These are phyloP conservation scores for Globisporangium orthogonon DNA, from an alignment of 352 stramenopile species.

Conservation along the genomic window DNA sequence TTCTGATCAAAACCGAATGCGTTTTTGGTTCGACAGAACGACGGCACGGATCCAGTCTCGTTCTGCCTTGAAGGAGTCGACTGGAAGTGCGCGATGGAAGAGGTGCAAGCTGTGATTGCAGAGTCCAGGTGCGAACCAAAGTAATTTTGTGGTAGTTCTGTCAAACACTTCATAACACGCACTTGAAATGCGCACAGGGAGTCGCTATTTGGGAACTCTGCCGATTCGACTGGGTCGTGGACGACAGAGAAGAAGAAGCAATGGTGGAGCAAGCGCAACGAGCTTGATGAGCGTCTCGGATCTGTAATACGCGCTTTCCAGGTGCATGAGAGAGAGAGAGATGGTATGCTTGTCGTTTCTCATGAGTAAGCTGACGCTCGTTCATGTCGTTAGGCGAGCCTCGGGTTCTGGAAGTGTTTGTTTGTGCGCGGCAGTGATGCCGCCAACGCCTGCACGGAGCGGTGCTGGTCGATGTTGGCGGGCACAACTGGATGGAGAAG, in stretches of 20 bases:
- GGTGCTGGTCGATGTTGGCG: slow-evolving; percentile 29
- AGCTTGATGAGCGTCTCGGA: slow-evolving; percentile 43
- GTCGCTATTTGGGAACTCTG: slow-evolving; percentile 53
- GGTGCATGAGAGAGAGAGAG: slow-evolving; percentile 20
- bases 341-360: background rate
- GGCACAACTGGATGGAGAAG: slow-evolving; percentile 11
- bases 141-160: background rate
- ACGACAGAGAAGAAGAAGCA: slow-evolving; percentile 54
- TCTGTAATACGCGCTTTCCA: slow-evolving; percentile 36
- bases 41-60: slow-evolving; percentile 28
- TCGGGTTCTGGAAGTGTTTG: slow-evolving; percentile 59
- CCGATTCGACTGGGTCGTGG: slow-evolving; percentile 46
- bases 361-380: background rate
- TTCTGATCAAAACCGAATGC: background rate
- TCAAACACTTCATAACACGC: background rate
- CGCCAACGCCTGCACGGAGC: slow-evolving; percentile 11
- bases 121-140: slow-evolving; percentile 38
- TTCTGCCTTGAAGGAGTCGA: slow-evolving; percentile 37
- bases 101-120: slow-evolving; percentile 45
- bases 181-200: slow-evolving; percentile 19
- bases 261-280: slow-evolving; percentile 68
- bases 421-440: slow-evolving; percentile 20
- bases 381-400: slow-evolving; percentile 17
- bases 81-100: slow-evolving; percentile 33
- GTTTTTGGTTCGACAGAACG: slow-evolving; percentile 28